Evolutionary conservation across 2,329 filamentous ascomycete genomes (phyloP).

Genomic region (Sporothrix brasiliensis): DNA sequence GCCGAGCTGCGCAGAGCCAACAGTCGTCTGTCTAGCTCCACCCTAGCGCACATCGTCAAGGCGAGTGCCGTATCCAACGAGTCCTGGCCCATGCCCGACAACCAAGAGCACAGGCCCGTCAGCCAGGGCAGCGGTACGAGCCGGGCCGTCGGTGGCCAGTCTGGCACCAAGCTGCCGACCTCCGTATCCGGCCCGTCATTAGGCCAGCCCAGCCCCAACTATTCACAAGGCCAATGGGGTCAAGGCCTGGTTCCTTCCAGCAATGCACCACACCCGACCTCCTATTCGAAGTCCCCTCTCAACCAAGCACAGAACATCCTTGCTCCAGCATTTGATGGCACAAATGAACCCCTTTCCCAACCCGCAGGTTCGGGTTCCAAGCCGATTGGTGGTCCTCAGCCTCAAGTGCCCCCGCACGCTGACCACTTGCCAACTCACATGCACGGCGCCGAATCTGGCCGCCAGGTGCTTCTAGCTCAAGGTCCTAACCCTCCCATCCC

Average conservation of each 20-base stretch:
- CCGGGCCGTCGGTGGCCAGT: background rate
- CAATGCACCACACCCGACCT: conserved; percentile 36
- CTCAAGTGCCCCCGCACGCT: conserved; percentile 27
- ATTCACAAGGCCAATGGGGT: background rate
- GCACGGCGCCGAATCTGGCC: conserved; percentile 25
- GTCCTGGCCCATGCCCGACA: conserved; percentile 8
- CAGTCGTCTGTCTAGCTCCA: conserved; percentile 79
- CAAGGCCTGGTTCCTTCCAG: conserved; percentile 47
- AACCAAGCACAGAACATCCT: conserved; percentile 42
- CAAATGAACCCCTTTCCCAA: conserved; percentile 23
- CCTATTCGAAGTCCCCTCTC: conserved; percentile 50
- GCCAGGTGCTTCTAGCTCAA: conserved; percentile 33
- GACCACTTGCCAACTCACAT: conserved; percentile 28
- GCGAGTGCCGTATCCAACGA: conserved; percentile 55
- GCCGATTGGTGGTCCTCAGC: conserved; percentile 7
- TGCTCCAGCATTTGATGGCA: conserved; percentile 29
- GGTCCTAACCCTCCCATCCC: conserved; percentile 33
- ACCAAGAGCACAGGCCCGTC: conserved; percentile 22
- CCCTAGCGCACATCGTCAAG: conserved; percentile 76
- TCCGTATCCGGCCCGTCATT: conserved; percentile 24
- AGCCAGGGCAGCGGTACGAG: conserved; percentile 26
- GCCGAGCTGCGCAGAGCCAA: conserved; percentile 79
- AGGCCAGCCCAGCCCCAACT: background rate
- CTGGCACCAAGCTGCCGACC: background rate
- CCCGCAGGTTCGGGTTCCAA: background rate